phyloP scores from a whole-genome alignment of 2,329 filamentous ascomycete species.

The Orbilia brochopaga region DNA sequence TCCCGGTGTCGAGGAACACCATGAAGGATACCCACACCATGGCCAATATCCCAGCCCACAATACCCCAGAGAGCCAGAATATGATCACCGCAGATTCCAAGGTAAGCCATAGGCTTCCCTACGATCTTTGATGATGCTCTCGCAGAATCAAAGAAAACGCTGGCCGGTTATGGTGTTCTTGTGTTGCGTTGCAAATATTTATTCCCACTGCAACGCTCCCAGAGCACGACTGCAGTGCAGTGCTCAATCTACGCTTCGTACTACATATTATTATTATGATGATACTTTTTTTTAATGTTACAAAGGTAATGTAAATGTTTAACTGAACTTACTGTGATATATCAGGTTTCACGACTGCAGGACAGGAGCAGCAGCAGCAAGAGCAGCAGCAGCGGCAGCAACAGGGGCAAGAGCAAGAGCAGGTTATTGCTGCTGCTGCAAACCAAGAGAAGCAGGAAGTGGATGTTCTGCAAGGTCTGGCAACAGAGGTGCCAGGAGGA shows the following conservation, averaged over 20 bases:
- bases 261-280: constrained; percentile 5
- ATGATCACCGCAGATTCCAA: constrained; percentile 47
- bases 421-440: not conserved
- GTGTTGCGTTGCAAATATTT: constrained; percentile 47
- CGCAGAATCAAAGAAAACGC: constrained; percentile 25
- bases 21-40: constrained; percentile 32
- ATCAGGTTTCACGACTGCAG: constrained; percentile 52
- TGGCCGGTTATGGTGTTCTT: constrained; percentile 49
- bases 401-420: constrained; percentile 20
- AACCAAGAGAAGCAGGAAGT: constrained; percentile 9
- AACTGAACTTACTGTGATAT: constrained; percentile 51
- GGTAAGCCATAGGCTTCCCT: constrained; percentile 51
- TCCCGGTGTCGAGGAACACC: constrained; percentile 30
- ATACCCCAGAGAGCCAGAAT: constrained; percentile 36
- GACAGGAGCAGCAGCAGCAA: constrained; percentile 53
- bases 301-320: constrained; percentile 44
- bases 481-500: constrained; percentile 34
- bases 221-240: not conserved
- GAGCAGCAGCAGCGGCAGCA: too few relatives aligned
- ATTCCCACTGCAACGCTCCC: not conserved
- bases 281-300: constrained; percentile 44
- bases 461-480: constrained; percentile 17
- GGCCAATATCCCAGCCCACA: constrained; percentile 31
- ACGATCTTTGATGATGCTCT: constrained; percentile 50
- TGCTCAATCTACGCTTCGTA: not conserved